Conservation (phyloP, 2,329 filamentous ascomycete species). For the Elsinoe necatrix region DNA sequence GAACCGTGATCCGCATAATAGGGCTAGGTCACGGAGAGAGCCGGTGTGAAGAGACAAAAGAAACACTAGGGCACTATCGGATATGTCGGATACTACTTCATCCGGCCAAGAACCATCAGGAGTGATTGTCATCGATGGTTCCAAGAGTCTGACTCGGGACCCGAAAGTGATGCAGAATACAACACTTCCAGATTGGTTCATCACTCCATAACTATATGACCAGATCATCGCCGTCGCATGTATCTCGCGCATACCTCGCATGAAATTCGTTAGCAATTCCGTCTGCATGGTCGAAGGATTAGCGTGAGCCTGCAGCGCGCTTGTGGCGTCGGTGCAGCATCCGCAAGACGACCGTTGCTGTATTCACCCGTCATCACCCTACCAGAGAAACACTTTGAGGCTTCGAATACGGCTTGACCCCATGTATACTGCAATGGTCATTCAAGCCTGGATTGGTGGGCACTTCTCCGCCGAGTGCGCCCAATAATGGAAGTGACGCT, state of each 20-base stretch:
- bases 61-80: neutral
- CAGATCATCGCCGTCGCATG: neutral
- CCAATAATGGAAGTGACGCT: too few species aligned
- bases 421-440: too few species aligned
- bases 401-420: too few species aligned
- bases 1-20: slow-evolving; percentile 26
- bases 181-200: too few species aligned
- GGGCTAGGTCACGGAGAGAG: slow-evolving; percentile 32
- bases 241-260: neutral
- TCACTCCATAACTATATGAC: neutral
- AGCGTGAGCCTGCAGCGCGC: neutral
- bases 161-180: neutral
- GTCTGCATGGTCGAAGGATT: neutral
- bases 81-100: too few species aligned
- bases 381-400: neutral
- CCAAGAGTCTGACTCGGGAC: neutral
- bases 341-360: neutral
- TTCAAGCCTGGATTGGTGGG: too few species aligned
- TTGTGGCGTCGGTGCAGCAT: neutral
- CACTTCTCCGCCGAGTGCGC: too few species aligned
- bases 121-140: neutral
- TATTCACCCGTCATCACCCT: neutral
- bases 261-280: neutral
- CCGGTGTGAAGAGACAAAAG: slow-evolving; percentile 19
- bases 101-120: neutral